Evolutionary conservation across 495 filamentous ascomycete genomes (phyloP).

Genomic region (Haplographium delicatum): DNA sequence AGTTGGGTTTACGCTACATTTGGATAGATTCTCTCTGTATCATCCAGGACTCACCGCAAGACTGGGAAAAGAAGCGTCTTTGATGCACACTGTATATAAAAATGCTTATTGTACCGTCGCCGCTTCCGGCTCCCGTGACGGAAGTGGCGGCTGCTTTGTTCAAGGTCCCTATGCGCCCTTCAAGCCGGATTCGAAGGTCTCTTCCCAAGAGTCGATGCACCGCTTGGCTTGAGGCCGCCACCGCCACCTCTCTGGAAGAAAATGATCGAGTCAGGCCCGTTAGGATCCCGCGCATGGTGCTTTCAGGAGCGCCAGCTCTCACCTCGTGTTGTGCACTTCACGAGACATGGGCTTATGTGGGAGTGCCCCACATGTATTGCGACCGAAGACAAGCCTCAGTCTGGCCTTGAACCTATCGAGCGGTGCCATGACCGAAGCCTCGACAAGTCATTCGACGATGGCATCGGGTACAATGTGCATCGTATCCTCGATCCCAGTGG

Average conservation of each 20-base stretch:
- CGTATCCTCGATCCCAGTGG: background rate
- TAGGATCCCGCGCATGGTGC: background rate
- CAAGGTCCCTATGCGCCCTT: background rate
- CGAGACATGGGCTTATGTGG: background rate
- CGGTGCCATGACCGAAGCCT: background rate
- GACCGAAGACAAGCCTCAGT: background rate
- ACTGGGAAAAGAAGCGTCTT: background rate
- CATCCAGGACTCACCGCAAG: background rate
- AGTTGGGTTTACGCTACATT: background rate
- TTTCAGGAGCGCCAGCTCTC: background rate
- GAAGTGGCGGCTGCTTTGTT: conserved; percentile 1
- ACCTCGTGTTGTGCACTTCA: background rate
- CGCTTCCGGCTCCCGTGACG: background rate
- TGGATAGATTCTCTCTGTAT: no score
- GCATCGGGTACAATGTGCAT: background rate
- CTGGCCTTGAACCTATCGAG: background rate
- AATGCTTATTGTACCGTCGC: conserved; percentile 1
- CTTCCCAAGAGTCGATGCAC: background rate
- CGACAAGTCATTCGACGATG: background rate
- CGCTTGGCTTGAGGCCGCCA: background rate
- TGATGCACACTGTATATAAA: background rate
- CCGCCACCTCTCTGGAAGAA: background rate
- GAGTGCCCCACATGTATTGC: background rate
- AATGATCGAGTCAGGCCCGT: conserved; percentile 1
- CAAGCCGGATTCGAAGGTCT: background rate